These are phyloP conservation scores for Oxalis stricta DNA, from an alignment of 441 rosid genomes.

Conservation along the genomic window DNA sequence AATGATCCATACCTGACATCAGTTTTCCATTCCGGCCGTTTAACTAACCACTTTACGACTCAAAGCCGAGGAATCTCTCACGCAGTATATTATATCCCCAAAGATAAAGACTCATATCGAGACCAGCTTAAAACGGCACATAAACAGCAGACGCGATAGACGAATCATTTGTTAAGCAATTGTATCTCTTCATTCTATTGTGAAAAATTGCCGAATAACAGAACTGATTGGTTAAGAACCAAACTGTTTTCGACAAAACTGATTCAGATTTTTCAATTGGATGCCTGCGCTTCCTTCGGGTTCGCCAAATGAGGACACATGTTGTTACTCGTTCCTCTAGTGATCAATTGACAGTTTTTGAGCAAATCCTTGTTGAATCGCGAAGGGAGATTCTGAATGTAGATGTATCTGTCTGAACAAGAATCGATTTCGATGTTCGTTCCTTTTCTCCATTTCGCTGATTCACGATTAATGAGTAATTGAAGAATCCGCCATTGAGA, in stretches of 20 bases:
- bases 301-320: constrained; percentile 21
- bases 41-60: no score
- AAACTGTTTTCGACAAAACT: constrained; percentile 10
- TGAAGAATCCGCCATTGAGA: no score
- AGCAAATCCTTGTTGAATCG: constrained; percentile 19
- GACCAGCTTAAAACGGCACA: constrained; percentile 28
- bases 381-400: constrained; percentile 19
- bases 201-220: constrained; percentile 26
- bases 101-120: constrained; percentile 29
- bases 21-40: constrained; percentile 25
- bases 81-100: constrained; percentile 22
- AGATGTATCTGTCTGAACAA: constrained; percentile 24
- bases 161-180: constrained; percentile 28
- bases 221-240: constrained; percentile 22
- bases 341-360: constrained; percentile 12
- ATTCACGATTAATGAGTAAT: no score
- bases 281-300: constrained; percentile 29
- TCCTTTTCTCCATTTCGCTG: no score
- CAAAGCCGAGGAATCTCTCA: constrained; percentile 18
- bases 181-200: constrained; percentile 25
- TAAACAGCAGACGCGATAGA: constrained; percentile 28
- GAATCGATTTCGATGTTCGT: not conserved
- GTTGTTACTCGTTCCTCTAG: constrained; percentile 13
- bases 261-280: constrained; percentile 7
- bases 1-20: constrained; percentile 46